Percentiles rank a stretch among this genome's conserved stretches.
Evolutionary conservation across 352 stramenopile genomes (phyloP).

Genomic region (Blastocystis sp.): DNA sequence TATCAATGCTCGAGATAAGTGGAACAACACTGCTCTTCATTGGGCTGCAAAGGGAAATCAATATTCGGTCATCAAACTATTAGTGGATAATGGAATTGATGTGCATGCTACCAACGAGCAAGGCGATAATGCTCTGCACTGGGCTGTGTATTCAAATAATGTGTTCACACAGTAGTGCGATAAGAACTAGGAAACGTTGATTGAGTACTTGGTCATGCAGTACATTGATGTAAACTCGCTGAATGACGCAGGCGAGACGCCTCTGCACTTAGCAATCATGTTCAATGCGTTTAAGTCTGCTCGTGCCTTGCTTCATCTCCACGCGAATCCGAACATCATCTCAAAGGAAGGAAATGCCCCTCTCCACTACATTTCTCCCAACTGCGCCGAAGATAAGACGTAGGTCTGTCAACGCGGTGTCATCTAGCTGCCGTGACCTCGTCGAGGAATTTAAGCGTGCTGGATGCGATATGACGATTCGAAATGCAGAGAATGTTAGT

Average conservation of each 20-base stretch:
- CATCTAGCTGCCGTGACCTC: neutral
- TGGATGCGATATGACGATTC: slow-evolving; percentile 4
- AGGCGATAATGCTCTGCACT: slow-evolving; percentile 35
- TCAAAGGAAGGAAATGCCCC: slow-evolving; percentile 20
- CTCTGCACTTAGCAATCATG: slow-evolving; percentile 28
- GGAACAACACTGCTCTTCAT: slow-evolving; percentile 43
- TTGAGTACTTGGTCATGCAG: slow-evolving; percentile 27
- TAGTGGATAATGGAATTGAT: slow-evolving; percentile 28
- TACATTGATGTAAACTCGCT: neutral
- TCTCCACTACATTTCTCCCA: neutral
- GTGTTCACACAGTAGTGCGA: neutral
- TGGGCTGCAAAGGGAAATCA: slow-evolving; percentile 56
- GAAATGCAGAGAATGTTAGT: neutral
- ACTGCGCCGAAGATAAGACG: neutral
- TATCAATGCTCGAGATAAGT: slow-evolving; percentile 46
- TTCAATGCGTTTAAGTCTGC: slow-evolving; percentile 30
- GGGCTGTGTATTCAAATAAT: slow-evolving; percentile 34
- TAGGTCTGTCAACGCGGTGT: neutral
- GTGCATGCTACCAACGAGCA: neutral
- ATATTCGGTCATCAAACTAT: neutral
- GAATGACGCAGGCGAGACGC: neutral
- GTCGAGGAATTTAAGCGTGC: slow-evolving; percentile 44
- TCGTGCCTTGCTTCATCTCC: neutral
- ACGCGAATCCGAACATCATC: slow-evolving; percentile 2
- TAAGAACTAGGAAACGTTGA: neutral